phyloP scores from a whole-genome alignment of 495 filamentous ascomycete genomes.

The Usnea hakonensis region DNA sequence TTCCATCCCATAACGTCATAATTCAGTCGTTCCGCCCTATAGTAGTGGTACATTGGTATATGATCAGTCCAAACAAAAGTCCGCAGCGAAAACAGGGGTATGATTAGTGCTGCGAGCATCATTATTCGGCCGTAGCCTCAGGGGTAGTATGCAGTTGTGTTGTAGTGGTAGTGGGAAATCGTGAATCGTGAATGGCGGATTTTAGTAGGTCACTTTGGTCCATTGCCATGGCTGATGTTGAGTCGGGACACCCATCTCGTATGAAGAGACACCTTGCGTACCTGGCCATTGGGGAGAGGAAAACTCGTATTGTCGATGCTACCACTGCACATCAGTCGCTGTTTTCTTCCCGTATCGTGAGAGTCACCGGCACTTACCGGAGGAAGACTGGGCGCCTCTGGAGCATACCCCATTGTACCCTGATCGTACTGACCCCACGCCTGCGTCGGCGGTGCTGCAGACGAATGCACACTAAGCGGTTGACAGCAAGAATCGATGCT shows the following conservation, averaged over 20 bases:
- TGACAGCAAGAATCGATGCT: conserved; percentile 14
- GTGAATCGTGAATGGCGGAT: not conserved
- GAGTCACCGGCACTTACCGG: conserved; percentile 7
- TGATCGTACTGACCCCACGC: conserved; percentile 17
- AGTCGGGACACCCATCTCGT: conserved; percentile 14
- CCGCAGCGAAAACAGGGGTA: not conserved
- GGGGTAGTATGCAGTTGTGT: not conserved
- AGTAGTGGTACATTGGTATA: conserved; percentile 3
- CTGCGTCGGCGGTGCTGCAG: conserved; percentile 12
- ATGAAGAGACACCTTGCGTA: conserved; percentile 3
- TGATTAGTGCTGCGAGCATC: not conserved
- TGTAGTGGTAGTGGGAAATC: not conserved
- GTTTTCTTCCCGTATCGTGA: not conserved
- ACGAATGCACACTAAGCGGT: conserved; percentile 12
- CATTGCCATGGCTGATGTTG: conserved; percentile 12
- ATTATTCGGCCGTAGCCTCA: not conserved
- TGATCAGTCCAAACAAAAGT: not conserved
- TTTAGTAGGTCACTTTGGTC: conserved; percentile 4
- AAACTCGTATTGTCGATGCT: conserved; percentile 14
- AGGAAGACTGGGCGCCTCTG: conserved; percentile 12
- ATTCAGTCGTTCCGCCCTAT: not conserved
- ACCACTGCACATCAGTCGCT: not conserved
- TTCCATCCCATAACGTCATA: not conserved
- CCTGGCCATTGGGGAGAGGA: conserved; percentile 15
- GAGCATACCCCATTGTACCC: conserved; percentile 4